Conservation (phyloP, 164 flowering plant species). For the Hamamelis virginiana region DNA sequence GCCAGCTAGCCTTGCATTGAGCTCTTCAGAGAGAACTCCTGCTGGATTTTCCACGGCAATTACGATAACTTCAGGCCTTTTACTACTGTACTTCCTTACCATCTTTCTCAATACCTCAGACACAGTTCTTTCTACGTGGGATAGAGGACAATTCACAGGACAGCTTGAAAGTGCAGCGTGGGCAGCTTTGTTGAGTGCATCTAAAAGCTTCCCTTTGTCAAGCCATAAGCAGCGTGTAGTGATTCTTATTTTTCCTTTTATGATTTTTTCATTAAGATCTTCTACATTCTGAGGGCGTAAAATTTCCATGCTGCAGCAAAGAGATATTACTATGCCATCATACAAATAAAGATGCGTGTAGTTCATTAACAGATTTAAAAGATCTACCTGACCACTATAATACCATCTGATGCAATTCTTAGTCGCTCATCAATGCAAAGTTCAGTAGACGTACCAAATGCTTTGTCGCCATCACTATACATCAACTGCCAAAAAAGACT, state of each 20-base stretch:
- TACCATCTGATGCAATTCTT: constrained; percentile 91
- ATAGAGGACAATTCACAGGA: constrained; percentile 77
- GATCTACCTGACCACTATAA: constrained; percentile 79
- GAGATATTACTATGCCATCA: constrained; percentile 2
- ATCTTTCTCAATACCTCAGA: constrained; percentile 84
- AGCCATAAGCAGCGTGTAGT: constrained; percentile 98
- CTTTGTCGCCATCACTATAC: constrained; percentile 98
- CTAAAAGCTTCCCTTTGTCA: constrained; percentile 94
- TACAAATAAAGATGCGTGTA: neutral
- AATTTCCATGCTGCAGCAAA: constrained; percentile 82
- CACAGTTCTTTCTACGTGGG: constrained; percentile 91
- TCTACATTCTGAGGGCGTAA: constrained; percentile 65
- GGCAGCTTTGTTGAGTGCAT: constrained; percentile 91
- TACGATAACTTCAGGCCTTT: constrained; percentile 92
- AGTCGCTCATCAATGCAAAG: constrained; percentile 92
- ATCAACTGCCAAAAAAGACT: constrained; percentile 61
- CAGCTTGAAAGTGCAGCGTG: constrained; percentile 94
- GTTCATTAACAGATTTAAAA: neutral
- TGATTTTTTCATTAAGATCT: constrained; percentile 33
- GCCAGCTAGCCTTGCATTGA: constrained; percentile 65
- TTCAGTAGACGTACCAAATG: constrained; percentile 92
- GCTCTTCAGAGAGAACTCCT: constrained; percentile 71
- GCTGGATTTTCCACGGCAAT: constrained; percentile 78
- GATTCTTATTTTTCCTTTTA: constrained; percentile 91
- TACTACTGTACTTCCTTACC: constrained; percentile 93